Base-by-base conservation (phyloP, 306 rosid species). In the Arachis hypogaea region DNA sequence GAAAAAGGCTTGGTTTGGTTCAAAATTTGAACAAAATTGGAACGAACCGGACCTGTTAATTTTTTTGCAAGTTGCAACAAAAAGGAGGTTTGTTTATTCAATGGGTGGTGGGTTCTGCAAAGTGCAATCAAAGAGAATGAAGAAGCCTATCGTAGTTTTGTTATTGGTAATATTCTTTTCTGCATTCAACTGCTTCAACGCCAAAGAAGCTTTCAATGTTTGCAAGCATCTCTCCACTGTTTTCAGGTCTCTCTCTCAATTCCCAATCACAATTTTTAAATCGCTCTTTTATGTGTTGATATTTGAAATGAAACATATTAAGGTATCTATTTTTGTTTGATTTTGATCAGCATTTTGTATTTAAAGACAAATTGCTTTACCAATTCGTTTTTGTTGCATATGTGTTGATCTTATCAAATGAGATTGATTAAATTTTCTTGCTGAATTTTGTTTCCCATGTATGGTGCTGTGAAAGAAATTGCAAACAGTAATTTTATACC, bases 211-310 rank as follows among this genome's bases (percentile, higher is more conserved):
- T 73, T 94, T 94, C 47, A 90, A 83, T 72, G 92, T 91, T 71
- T 84, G 89, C 60, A 65, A 85, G 30, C 96, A 88, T 68, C 91
- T 94, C 11, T 91, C 97, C 7, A 88, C 97, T 5, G 96, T 83
- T 7, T 68, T 97, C 82, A 88, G 97, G 98, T 14, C 14, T 88
- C 4, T 56, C 30, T 58, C 14, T 46, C 75, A 3, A 7, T 63
- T 28, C 51, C 43, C n/a, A n/a, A 66, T 55, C 50, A 44, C 59
- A 56, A 58, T 9, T 36, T 56, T 3, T 18, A 45, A 54, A 65
- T 51, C 9, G 11, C 41, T 9, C 61, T 2, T 51, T 12, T 33
- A 9, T 61, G 2, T 7, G 28, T 12, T 11, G 14, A 38, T 36
- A 5, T 59, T 52, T 47, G 8, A 9, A 5, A 11, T 65, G 42